Evolutionary conservation across 1,284 basidiomycete genomes (phyloP), one percentile per base, ranked within the genome.

Genomic region (Ceratobasidium sp.): DNA sequence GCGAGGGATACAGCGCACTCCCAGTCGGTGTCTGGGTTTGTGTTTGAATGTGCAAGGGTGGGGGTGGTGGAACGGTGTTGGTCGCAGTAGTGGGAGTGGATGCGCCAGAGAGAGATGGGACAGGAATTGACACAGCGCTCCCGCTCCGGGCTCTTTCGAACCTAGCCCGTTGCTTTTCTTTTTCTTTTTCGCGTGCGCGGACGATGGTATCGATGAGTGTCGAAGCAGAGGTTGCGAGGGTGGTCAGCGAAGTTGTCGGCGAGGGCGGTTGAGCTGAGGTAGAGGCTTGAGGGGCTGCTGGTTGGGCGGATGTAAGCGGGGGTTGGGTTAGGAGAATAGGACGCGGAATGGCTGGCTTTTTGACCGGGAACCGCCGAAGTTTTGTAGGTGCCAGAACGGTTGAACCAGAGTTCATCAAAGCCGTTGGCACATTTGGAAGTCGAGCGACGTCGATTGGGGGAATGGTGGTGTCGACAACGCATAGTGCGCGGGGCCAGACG

Each of bases 91-190:
- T 61, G 13, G 69, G 69, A 43, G 69, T 72, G 31, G 69, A 72
- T 16, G 69, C 56, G 19, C 56, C 69, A 43, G 56, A 58, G 22
- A 62, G 43, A n/a, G 27, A n/a, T 0, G 53, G 65, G 5, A 41
- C 62, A 22, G 62, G 63, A 46, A 69, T 58, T 0, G 66, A 53
- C 11, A 53, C 56, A 13, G 68, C 68, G n/a, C 69, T 72, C 24
- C 69, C 69, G 14, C 69, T 72, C 34, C 69, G 56, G 2, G 69
- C 69, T 48, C 69, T 24, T 34, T 72, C 69, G n/a, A 72, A 37
- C 58, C 69, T 72, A 9, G 69, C 69, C 41, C 69, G 69, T 14
- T 72, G 56, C 27, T 72, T 72, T 72, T 72, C 69, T 41, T 72
- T 72, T 53, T 72, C 69, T 34, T 61, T 59, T 61, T 72, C 69